phyloP scores from a whole-genome alignment of 805 yeast genomes.

The Candida dajiaensis region DNA sequence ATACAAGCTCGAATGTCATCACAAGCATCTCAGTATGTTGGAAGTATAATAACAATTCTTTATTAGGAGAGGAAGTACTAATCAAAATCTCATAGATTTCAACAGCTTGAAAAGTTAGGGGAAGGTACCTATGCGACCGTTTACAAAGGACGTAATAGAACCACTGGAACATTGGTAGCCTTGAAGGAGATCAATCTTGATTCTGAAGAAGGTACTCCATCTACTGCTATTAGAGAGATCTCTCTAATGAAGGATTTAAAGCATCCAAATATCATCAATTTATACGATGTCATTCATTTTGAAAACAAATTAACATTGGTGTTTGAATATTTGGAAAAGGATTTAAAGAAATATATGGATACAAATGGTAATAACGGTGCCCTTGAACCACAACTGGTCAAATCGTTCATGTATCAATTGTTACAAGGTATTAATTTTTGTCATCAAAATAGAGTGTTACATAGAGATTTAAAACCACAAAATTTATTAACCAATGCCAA shows the following conservation, averaged over 20 bases:
- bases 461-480: conserved; percentile 88
- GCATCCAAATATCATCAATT: conserved; percentile 86
- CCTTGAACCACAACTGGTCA: conserved; percentile 77
- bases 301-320: conserved; percentile 93
- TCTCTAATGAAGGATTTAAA: conserved; percentile 92
- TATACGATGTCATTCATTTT: conserved; percentile 94
- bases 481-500: conserved; percentile 81
- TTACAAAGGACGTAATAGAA: conserved; percentile 83
- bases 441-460: conserved; percentile 60
- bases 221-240: conserved; percentile 95
- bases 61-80: too few relatives aligned
- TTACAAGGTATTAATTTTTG: conserved; percentile 75
- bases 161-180: conserved; percentile 87
- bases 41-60: too few relatives aligned
- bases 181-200: conserved; percentile 91
- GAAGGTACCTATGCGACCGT: conserved; percentile 99
- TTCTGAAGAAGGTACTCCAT: conserved; percentile 95
- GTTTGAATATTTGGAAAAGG: conserved; percentile 90
- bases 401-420: conserved; percentile 91
- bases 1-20: conserved; percentile 10
- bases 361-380: conserved; percentile 80
- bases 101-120: conserved; percentile 71
- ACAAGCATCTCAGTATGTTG: conserved; percentile 24
- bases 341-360: conserved; percentile 93
- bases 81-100: conserved; percentile 20